Evolutionary conservation across 129 eudicot genomes (phyloP).

Genomic region (Saussurea involucrata): DNA sequence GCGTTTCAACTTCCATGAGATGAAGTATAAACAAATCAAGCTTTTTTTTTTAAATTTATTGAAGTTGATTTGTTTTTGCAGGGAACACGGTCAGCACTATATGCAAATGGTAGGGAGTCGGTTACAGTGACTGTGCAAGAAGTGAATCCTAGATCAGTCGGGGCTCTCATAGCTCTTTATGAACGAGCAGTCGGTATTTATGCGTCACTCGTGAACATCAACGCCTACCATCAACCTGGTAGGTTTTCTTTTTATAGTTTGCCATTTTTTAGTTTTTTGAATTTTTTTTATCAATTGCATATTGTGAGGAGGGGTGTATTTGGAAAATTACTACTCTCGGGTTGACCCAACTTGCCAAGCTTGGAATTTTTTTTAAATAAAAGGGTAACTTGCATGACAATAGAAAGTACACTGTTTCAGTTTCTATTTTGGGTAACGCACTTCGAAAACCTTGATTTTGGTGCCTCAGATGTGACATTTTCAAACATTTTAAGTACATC

Average conservation of each 20-base stretch:
- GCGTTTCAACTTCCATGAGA: neutral
- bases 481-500: too few relatives aligned
- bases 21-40: neutral
- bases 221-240: conserved; percentile 99
- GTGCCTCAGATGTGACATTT: neutral
- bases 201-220: conserved; percentile 85
- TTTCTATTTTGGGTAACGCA: neutral
- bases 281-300: neutral
- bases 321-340: neutral
- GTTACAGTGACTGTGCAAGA: conserved; percentile 92
- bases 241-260: conserved; percentile 5
- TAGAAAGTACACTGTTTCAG: neutral
- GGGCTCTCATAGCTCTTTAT: conserved; percentile 88
- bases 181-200: conserved; percentile 98
- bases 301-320: conserved; percentile 6
- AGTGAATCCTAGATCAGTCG: conserved; percentile 91
- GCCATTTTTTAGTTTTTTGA: neutral
- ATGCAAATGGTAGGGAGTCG: conserved; percentile 87
- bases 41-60: neutral
- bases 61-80: conserved; percentile 22
- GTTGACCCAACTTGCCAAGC: neutral
- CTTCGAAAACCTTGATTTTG: neutral
- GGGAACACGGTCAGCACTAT: conserved; percentile 96
- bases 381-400: neutral
- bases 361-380: too few relatives aligned